Percentiles rank a stretch among this genome's conserved stretches.
Conservation (phyloP, 2,329 filamentous ascomycete species). For the Mollisia scopiformis region DNA sequence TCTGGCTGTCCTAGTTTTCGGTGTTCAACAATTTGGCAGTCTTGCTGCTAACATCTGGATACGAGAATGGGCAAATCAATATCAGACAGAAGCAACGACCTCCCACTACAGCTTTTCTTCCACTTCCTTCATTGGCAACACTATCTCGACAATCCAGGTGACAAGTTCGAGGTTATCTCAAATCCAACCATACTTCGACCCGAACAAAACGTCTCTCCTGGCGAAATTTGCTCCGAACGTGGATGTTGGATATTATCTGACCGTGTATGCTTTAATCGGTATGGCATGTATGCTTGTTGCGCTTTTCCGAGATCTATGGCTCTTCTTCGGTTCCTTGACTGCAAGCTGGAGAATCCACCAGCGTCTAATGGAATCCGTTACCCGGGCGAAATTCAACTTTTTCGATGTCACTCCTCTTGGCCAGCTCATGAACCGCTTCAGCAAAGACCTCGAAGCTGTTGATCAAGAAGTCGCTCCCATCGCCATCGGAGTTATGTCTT, state of each 20-base stretch:
- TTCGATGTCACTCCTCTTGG: conserved; percentile 96
- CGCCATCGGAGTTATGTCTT: conserved; percentile 76
- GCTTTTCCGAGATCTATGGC: conserved; percentile 79
- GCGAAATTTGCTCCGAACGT: conserved; percentile 54
- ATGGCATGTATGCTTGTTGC: conserved; percentile 79
- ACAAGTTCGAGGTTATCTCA: conserved; percentile 30
- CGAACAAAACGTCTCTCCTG: conserved; percentile 34
- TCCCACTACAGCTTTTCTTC: conserved; percentile 21
- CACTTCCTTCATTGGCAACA: conserved; percentile 32
- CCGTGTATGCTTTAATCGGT: conserved; percentile 81
- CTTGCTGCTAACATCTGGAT: conserved; percentile 96
- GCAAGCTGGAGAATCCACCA: conserved; percentile 87
- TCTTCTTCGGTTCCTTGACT: conserved; percentile 89
- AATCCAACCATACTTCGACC: conserved; percentile 37
- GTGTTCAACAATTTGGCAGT: conserved; percentile 79
- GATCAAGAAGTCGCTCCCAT: conserved; percentile 96
- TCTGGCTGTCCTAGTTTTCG: conserved; percentile 74
- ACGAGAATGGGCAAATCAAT: conserved; percentile 91
- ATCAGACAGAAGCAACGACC: conserved; percentile 47
- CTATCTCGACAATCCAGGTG: conserved; percentile 31
- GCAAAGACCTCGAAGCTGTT: conserved; percentile 92
- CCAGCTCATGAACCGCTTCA: conserved; percentile 98
- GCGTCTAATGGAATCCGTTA: conserved; percentile 75
- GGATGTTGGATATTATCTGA: conserved; percentile 81
- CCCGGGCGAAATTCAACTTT: conserved; percentile 93